Percentiles rank a stretch among this genome's conserved stretches.
Conservation (phyloP, 1,284 basidiomycete species). For the Stygiomarasmius scandens region DNA sequence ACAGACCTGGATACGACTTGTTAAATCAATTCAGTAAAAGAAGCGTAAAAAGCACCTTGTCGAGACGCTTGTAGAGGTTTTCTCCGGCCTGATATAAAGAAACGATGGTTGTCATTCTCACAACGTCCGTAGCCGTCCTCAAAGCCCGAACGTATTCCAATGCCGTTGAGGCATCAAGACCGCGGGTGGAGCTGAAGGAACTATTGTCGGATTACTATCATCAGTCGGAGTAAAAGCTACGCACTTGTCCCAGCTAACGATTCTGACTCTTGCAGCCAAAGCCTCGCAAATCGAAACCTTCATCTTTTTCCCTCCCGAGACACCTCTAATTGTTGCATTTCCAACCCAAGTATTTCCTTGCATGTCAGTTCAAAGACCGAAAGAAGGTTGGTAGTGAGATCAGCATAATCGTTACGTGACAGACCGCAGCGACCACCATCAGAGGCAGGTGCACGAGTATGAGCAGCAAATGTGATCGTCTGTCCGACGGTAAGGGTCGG, state of each 20-base stretch:
- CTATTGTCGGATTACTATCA: slow-evolving; percentile 1
- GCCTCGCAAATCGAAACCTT: slow-evolving; percentile 79
- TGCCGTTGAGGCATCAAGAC: slow-evolving; percentile 86
- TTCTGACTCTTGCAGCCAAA: slow-evolving; percentile 65
- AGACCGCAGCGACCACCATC: slow-evolving; percentile 37
- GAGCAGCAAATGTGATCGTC: slow-evolving; percentile 60
- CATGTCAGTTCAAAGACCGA: slow-evolving; percentile 74
- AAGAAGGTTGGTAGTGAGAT: slow-evolving; percentile 53
- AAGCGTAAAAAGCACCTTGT: slow-evolving; percentile 78
- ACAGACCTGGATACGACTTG: slow-evolving; percentile 46
- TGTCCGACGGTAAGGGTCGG: slow-evolving; percentile 69
- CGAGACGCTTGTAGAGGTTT: slow-evolving; percentile 76
- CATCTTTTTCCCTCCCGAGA: slow-evolving; percentile 82
- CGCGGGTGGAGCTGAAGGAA: slow-evolving; percentile 65
- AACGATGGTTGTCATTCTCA: slow-evolving; percentile 77
- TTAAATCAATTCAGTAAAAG: background rate
- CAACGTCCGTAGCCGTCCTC: slow-evolving; percentile 77
- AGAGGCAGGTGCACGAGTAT: slow-evolving; percentile 52
- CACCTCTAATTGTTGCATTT: slow-evolving; percentile 72
- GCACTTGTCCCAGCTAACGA: slow-evolving; percentile 82
- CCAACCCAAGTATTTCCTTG: slow-evolving; percentile 64
- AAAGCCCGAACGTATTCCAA: slow-evolving; percentile 77
- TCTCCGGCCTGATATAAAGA: slow-evolving; percentile 82
- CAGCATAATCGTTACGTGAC: slow-evolving; percentile 46
- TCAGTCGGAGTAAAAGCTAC: slow-evolving; percentile 20